These are phyloP conservation scores for Rhodocollybia butyracea DNA, from an alignment of 768 basidiomycete species.

Conservation along the genomic window DNA sequence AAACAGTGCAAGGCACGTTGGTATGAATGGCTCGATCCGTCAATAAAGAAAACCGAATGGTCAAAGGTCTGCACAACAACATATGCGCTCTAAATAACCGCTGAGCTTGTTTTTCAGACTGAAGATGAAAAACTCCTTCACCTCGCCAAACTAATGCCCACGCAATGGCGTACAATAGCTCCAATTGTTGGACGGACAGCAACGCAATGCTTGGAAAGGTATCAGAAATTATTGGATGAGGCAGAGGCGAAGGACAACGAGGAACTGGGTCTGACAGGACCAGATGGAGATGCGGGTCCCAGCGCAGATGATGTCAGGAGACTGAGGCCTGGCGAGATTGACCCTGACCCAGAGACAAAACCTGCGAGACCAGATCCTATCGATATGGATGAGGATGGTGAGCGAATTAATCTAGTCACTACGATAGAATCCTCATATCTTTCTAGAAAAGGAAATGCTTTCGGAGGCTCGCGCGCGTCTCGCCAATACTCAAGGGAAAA, in stretches of 20 bases:
- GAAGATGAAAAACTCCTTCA: conserved; percentile 99
- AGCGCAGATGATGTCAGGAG: conserved; percentile 90
- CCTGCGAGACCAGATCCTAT: conserved; percentile 98
- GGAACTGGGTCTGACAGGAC: conserved; percentile 87
- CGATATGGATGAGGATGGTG: conserved; percentile 99
- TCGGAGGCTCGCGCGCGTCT: conserved; percentile 97
- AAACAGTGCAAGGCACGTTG: conserved; percentile 99
- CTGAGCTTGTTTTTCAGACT: conserved; percentile 44
- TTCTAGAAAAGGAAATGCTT: conserved; percentile 96
- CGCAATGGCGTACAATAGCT: conserved; percentile 99
- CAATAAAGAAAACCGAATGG: conserved; percentile 99
- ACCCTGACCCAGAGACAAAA: conserved; percentile 98
- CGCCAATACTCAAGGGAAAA: conserved; percentile 99
- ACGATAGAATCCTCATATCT: conserved; percentile 1
- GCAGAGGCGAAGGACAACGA: conserved; percentile 96
- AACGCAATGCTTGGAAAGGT: conserved; percentile 95
- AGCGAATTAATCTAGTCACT: not conserved
- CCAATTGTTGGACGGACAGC: conserved; percentile 98
- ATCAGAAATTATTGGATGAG: conserved; percentile 96
- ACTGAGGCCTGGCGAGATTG: conserved; percentile 93
- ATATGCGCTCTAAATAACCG: not conserved
- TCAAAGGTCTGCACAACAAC: conserved; percentile 65
- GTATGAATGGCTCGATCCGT: conserved; percentile 99
- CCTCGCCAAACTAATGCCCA: conserved; percentile 98
- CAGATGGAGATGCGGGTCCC: conserved; percentile 75